Evolutionary conservation across 2,329 filamentous ascomycete species (phyloP), one percentile per base, ranked within the genome.

Genomic region (Penicillium sp.): DNA sequence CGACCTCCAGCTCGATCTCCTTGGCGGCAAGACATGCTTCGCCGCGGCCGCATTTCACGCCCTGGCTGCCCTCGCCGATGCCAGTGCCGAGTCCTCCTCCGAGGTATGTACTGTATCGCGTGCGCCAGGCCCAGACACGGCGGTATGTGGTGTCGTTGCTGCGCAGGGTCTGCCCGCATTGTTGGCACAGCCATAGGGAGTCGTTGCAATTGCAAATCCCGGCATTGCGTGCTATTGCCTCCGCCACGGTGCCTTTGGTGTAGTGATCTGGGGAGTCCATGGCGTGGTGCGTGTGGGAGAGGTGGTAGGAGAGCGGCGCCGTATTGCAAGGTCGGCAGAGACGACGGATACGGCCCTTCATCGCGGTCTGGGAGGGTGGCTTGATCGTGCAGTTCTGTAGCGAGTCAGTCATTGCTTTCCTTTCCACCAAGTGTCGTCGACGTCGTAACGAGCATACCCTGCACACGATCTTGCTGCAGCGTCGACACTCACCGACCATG

Each of bases 371-470:
- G 2, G 89, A 85, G 0, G 91, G 92, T 0, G 90, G 87, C 75
- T 97, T 96, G 69, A 91, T 89, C 6, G 89, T 88, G 76, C 94
- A 98, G 68, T 98, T 98, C 92, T 96, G 73, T 7, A 27, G 16
- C 50, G 3, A 50, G 54, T 63, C 51, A 61, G 59, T 24, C 40
- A n/a, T 31, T 9, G 0, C 36, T 19, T 41, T 37, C 6, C 24
- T 11, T 37, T 18, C 6, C 19, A 6, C 13, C 7, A 19, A 37
- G 27, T 11, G 14, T 40, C 46, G 24, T 33, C 6, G 24, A 3
- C 39, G 14, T 37, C 19, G 3, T 16, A 18, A 49, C 18, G 22
- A 33, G 75, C 85, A 74, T 83, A 96, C 92, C 77, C 94, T 85
- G 75, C 94, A 98, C 56, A 96, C 87, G 27, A 92, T 83, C 31